These are phyloP conservation scores for Intubia oerlemansii DNA, from an alignment of 2,329 filamentous ascomycete genomes.

Conservation along the genomic window DNA sequence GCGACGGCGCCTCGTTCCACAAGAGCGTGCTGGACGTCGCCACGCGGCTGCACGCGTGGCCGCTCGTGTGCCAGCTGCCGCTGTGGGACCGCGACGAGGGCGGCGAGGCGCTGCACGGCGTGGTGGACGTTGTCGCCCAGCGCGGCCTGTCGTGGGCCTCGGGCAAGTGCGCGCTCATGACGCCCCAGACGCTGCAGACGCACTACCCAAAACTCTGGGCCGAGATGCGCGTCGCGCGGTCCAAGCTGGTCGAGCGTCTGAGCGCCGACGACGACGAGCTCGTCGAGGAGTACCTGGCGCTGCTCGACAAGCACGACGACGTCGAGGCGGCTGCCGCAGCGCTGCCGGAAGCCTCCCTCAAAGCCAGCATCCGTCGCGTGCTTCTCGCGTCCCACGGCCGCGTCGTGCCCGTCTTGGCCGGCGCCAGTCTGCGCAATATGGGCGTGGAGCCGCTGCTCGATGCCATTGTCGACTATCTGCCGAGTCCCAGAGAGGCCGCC, in stretches of 20 bases:
- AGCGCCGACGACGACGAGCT: slow-evolving; percentile 78
- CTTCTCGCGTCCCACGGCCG: slow-evolving; percentile 34
- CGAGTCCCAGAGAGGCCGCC: slow-evolving; percentile 35
- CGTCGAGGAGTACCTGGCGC: slow-evolving; percentile 48
- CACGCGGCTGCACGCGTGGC: slow-evolving; percentile 58
- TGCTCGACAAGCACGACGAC: neutral
- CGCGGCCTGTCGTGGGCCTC: slow-evolving; percentile 49
- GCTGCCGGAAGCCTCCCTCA: slow-evolving; percentile 45
- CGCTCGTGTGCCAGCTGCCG: slow-evolving; percentile 81
- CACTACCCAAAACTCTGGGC: slow-evolving; percentile 32
- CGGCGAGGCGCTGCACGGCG: slow-evolving; percentile 52
- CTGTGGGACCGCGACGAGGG: slow-evolving; percentile 80
- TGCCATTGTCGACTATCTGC: slow-evolving; percentile 70
- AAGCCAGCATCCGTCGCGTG: slow-evolving; percentile 50
- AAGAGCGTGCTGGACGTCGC: slow-evolving; percentile 74
- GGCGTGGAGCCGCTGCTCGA: slow-evolving; percentile 85
- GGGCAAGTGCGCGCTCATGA: slow-evolving; percentile 11
- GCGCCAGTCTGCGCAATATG: slow-evolving; percentile 83
- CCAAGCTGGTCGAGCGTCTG: slow-evolving; percentile 59
- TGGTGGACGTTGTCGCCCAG: slow-evolving; percentile 64
- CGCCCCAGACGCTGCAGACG: slow-evolving; percentile 20
- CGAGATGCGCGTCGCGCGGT: slow-evolving; percentile 56
- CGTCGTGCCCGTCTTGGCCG: slow-evolving; percentile 71
- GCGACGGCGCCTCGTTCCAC: slow-evolving; percentile 63
- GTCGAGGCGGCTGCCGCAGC: slow-evolving; percentile 58